phyloP scores from a whole-genome alignment of 2,329 filamentous ascomycete species.

The Penicillium sp. region DNA sequence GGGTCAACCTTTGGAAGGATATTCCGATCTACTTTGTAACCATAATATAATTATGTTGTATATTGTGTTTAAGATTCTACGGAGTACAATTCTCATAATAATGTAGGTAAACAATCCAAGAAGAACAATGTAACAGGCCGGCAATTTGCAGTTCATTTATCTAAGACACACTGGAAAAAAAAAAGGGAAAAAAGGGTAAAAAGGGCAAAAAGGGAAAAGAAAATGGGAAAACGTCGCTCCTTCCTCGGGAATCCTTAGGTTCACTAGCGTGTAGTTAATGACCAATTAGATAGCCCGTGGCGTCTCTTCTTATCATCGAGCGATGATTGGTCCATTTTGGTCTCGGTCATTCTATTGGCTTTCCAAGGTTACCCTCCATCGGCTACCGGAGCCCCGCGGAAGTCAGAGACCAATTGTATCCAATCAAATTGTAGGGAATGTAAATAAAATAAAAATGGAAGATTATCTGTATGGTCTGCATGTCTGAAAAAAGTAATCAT shows the following conservation, averaged over 20 bases:
- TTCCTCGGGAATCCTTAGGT: slow-evolving; percentile 8
- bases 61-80: not conserved
- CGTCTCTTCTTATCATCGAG: slow-evolving; percentile 21
- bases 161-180: not conserved
- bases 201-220: no score
- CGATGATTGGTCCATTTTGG: slow-evolving; percentile 12
- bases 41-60: not conserved
- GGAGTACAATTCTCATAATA: not conserved
- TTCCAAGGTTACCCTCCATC: not conserved
- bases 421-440: not conserved
- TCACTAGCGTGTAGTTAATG: slow-evolving; percentile 10
- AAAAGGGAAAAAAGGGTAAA: no score
- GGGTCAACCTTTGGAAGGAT: not conserved
- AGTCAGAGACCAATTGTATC: not conserved
- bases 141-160: not conserved
- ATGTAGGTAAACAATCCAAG: not conserved
- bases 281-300: slow-evolving; percentile 20
- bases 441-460: not conserved
- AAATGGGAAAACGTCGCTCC: not conserved
- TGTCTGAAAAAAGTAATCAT: slow-evolving; percentile 1
- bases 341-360: not conserved
- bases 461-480: not conserved
- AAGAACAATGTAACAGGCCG: not conserved
- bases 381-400: slow-evolving; percentile 3
- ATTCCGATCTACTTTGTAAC: not conserved